These are phyloP conservation scores for Pezicula neosporulosa DNA, from an alignment of 2,329 filamentous ascomycete species.

Conservation along the genomic window DNA sequence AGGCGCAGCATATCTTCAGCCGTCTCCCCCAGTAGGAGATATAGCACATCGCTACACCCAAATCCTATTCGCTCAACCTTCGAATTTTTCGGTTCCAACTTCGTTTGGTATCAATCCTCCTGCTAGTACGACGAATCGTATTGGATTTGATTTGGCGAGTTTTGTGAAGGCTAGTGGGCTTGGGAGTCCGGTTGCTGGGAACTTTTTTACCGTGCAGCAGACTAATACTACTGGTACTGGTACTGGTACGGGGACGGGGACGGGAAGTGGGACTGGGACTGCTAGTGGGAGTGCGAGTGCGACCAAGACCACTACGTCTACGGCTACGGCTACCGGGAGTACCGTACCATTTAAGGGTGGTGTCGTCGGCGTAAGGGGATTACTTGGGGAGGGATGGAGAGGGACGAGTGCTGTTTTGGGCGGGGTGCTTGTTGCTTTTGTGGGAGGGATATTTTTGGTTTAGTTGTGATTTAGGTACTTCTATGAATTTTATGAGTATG, in stretches of 20 bases:
- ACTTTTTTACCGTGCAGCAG: not conserved
- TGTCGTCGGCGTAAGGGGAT: too few relatives aligned
- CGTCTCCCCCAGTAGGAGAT: not conserved
- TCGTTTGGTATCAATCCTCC: not conserved
- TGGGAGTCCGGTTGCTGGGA: not conserved
- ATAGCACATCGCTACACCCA: not conserved
- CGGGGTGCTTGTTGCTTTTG: too few relatives aligned
- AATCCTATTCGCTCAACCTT: not conserved
- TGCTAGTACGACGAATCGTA: not conserved
- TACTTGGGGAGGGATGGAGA: too few relatives aligned
- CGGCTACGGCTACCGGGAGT: not conserved
- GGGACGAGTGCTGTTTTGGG: too few relatives aligned
- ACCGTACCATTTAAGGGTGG: too few relatives aligned
- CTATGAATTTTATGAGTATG: too few relatives aligned
- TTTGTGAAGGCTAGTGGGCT: not conserved
- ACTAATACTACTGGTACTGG: not conserved
- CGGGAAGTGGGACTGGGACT: not conserved
- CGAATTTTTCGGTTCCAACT: not conserved
- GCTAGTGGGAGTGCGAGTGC: too few relatives aligned
- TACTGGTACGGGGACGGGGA: not conserved
- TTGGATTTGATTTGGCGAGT: not conserved
- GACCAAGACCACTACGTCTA: not conserved
- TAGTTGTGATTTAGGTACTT: too few relatives aligned
- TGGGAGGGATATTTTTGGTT: too few relatives aligned
- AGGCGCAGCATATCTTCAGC: not conserved